Conservation (phyloP, 2,329 filamentous ascomycete genomes). For the Sordariomycetes sp. region DNA sequence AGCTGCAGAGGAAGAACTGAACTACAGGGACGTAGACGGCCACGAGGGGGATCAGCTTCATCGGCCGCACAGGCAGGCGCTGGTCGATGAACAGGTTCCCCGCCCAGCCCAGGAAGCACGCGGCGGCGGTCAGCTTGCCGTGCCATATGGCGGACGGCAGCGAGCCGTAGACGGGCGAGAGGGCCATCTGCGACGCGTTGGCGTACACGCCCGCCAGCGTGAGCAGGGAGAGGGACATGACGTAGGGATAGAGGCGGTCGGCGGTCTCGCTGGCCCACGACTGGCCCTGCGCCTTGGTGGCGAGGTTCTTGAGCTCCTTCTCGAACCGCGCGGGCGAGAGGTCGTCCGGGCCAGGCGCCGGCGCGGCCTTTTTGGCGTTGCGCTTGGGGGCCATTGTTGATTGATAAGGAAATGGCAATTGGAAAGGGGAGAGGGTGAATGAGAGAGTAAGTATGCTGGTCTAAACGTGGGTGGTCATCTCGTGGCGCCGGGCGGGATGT, state of each 20-base stretch:
- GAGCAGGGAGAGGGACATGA: slow-evolving; percentile 17
- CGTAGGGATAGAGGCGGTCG: slow-evolving; percentile 28
- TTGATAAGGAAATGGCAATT: background rate
- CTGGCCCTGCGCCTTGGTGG: slow-evolving; percentile 28
- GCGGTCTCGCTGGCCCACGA: slow-evolving; percentile 19
- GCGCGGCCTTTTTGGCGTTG: background rate
- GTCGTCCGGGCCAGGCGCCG: slow-evolving; percentile 12
- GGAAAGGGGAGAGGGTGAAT: background rate
- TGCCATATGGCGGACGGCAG: slow-evolving; percentile 71
- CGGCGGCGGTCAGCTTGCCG: slow-evolving; percentile 50
- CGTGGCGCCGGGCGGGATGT: background rate
- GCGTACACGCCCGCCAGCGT: slow-evolving; percentile 52
- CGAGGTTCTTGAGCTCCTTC: slow-evolving; percentile 40
- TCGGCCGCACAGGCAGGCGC: slow-evolving; percentile 35
- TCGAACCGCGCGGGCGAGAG: slow-evolving; percentile 43
- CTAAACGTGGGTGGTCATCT: background rate
- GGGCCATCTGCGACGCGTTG: slow-evolving; percentile 60
- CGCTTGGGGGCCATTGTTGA: slow-evolving; percentile 6
- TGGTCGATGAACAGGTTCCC: slow-evolving; percentile 47
- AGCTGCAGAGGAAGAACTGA: slow-evolving; percentile 60
- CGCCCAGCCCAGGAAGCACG: slow-evolving; percentile 63
- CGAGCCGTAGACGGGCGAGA: slow-evolving; percentile 82
- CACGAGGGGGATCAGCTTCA: slow-evolving; percentile 55
- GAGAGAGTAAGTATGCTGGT: background rate
- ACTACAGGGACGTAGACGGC: slow-evolving; percentile 64